These are phyloP conservation scores for Leishmania martiniquensis DNA, from an alignment of 208 protist species.

Conservation along the genomic window DNA sequence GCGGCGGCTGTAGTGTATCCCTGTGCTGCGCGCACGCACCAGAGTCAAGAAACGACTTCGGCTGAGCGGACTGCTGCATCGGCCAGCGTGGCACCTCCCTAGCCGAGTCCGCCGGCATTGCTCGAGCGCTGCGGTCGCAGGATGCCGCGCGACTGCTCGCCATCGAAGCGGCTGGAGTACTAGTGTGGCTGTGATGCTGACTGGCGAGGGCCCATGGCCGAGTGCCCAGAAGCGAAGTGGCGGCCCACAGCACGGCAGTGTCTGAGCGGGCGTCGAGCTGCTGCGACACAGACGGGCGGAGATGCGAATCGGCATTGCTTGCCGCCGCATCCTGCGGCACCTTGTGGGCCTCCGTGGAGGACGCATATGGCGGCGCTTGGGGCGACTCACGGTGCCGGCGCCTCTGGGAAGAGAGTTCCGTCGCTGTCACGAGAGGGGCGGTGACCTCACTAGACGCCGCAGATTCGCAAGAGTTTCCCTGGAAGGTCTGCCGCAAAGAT, in stretches of 20 bases:
- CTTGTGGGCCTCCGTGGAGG: neutral
- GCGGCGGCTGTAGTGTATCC: neutral
- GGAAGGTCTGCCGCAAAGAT: neutral
- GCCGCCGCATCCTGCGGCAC: neutral
- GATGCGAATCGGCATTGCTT: neutral
- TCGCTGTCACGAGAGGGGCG: neutral
- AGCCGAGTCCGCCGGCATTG: neutral
- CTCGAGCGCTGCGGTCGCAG: constrained; percentile 9
- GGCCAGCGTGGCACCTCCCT: neutral
- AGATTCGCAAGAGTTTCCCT: neutral
- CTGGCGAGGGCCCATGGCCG: constrained; percentile 21
- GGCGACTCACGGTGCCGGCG: neutral
- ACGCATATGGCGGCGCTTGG: neutral
- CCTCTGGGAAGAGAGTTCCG: neutral
- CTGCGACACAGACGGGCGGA: neutral
- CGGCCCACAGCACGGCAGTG: constrained; percentile 26
- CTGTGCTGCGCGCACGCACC: neutral
- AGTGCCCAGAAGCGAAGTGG: constrained; percentile 26
- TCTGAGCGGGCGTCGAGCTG: neutral
- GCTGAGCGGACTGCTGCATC: neutral
- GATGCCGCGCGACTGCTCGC: constrained; percentile 22
- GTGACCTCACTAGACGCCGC: neutral
- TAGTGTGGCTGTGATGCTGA: constrained; percentile 13
- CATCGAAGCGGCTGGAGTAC: constrained; percentile 14
- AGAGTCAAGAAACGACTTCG: neutral